Evolutionary conservation across 2,329 filamentous ascomycete species (phyloP), one percentile per base, ranked within the genome.

Genomic region (Phymatotrichopsis omnivora): DNA sequence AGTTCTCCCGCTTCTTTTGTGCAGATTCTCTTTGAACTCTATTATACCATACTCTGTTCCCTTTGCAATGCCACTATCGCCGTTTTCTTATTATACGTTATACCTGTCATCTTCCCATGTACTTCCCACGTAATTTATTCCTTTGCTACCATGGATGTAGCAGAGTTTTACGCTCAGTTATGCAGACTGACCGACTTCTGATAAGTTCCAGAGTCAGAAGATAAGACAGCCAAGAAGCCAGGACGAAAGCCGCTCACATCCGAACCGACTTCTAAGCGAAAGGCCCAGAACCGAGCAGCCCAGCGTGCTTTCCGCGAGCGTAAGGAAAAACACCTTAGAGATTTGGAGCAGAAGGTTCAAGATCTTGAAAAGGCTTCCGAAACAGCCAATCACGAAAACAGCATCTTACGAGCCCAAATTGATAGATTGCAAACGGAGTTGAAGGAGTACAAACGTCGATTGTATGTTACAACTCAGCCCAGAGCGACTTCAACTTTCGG

Each of bases 191-290:
- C 20, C 11, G 11, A 35, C 14, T 25, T 45, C 17, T 34, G 24
- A 17, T 85, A 54, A 76, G 83, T 36, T 23, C 17, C 32, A 49
- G 86, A 93, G 65, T 77, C 80, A 47, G 79, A 85, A 45, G 85
- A 87, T 33, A 94, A 91, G 66, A 72, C 80, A 32, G 77, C 85
- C 19, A 96, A 96, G 76, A 98, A 96, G 68, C 89, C 91, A 4
- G 91, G 91, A 39, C 78, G 91, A 53, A 98, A 98, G 71, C 91
- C 89, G 16, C 71, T 96, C 59, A 96, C 85, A 36, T 93, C 85
- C 17, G 91, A 96, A 65, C 91, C 91, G 19, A 96, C 84, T 57
- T 91, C 87, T 56, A 93, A 93, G 68, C 81, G 86, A 58, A 98
- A 98, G 68, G 91, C 91, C 7, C 87, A 95, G 61, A 95, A 95